These are phyloP conservation scores for Lodderomyces oxycetoniae DNA, from an alignment of 1,139 yeast genomes.

Conservation along the genomic window DNA sequence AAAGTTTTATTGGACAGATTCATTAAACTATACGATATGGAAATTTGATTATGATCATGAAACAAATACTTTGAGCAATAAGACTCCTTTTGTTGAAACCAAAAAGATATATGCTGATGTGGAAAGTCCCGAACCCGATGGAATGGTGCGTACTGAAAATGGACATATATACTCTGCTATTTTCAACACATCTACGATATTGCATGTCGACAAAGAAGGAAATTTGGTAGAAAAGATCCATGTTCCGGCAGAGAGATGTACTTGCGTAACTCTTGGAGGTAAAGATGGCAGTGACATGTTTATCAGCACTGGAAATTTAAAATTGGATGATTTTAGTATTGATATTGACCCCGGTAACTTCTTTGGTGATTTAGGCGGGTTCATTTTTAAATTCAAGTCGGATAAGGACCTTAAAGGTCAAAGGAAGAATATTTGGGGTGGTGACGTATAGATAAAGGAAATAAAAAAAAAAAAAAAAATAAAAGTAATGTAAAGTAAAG, in stretches of 20 bases:
- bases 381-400: slow-evolving; percentile 25
- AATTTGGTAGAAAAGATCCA: slow-evolving; percentile 45
- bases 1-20: slow-evolving; percentile 68
- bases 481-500: too few species aligned
- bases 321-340: slow-evolving; percentile 32
- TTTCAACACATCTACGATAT: slow-evolving; percentile 56
- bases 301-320: slow-evolving; percentile 61
- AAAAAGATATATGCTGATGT: slow-evolving; percentile 22
- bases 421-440: slow-evolving; percentile 25
- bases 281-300: slow-evolving; percentile 50
- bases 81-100: slow-evolving; percentile 39
- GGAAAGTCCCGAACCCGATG: slow-evolving; percentile 70
- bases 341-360: slow-evolving; percentile 25
- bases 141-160: slow-evolving; percentile 57
- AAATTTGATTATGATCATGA: slow-evolving; percentile 53
- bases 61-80: slow-evolving; percentile 43
- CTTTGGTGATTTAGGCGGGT: slow-evolving; percentile 55
- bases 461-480: too few species aligned
- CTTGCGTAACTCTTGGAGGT: slow-evolving; percentile 77
- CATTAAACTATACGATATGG: slow-evolving; percentile 56
- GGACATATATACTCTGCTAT: slow-evolving; percentile 69
- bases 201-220: slow-evolving; percentile 50
- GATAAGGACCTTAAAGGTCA: slow-evolving; percentile 21
- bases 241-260: slow-evolving; percentile 59
- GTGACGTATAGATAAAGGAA: slow-evolving; percentile 9